Conservation (phyloP, 2,329 filamentous ascomycete species). For the Ceratocystis ficicola region DNA sequence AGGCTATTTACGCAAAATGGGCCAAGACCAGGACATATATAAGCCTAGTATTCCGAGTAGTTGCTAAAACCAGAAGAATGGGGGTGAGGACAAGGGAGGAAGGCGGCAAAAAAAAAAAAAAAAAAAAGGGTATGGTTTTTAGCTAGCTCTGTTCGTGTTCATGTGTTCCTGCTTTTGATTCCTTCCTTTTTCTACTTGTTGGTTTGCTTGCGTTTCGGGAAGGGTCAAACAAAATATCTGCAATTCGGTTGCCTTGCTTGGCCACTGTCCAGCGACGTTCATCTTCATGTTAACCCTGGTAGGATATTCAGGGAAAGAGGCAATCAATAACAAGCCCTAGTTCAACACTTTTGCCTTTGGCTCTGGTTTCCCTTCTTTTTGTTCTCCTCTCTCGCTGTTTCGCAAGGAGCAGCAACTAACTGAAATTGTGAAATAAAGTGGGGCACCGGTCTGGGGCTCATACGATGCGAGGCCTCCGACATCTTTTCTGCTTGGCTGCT, state of each 20-base stretch:
- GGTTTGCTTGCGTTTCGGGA: background rate
- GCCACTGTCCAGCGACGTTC: background rate
- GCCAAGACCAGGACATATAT: conserved; percentile 1
- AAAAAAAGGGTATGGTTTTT: background rate
- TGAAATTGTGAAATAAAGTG: background rate
- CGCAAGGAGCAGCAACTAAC: no score
- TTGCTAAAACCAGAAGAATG: background rate
- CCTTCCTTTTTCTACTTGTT: background rate
- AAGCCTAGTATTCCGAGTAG: background rate
- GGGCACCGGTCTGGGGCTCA: background rate
- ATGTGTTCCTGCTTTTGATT: background rate
- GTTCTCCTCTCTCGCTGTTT: no score
- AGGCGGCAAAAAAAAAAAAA: background rate
- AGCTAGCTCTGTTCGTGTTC: background rate
- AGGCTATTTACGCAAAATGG: background rate
- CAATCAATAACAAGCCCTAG: background rate
- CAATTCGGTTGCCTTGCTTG: background rate
- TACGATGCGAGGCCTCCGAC: conserved; percentile 10
- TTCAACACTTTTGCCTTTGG: background rate
- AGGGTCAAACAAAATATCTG: background rate
- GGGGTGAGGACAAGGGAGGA: background rate
- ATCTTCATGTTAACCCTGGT: background rate
- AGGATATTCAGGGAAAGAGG: background rate
- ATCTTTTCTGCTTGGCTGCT: background rate
- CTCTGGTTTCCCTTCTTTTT: background rate